Conservation (phyloP, 2,329 filamentous ascomycete species). For the Allantophomopsis lycopodina region DNA sequence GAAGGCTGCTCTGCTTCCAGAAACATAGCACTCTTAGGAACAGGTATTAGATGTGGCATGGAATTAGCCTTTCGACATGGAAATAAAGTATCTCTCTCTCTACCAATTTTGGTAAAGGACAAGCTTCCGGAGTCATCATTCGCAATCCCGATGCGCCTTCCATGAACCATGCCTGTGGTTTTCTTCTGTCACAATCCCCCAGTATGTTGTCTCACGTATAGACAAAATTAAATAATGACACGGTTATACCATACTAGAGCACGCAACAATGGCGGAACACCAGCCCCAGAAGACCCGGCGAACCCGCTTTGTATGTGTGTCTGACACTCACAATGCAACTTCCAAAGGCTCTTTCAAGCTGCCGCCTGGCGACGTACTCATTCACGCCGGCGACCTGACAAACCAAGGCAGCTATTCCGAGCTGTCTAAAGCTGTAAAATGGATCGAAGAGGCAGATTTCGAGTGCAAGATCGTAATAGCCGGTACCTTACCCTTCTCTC, state of each 20-base stretch:
- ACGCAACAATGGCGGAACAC: neutral
- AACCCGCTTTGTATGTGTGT: slow-evolving; percentile 60
- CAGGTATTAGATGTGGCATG: too few relatives aligned
- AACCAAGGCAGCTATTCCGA: slow-evolving; percentile 53
- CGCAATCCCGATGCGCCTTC: too few relatives aligned
- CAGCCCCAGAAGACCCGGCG: slow-evolving; percentile 14
- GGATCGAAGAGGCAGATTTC: slow-evolving; percentile 55
- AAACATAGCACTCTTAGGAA: too few relatives aligned
- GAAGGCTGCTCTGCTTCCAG: too few relatives aligned
- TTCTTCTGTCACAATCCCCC: too few relatives aligned
- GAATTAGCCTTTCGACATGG: too few relatives aligned
- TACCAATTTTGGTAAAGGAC: too few relatives aligned
- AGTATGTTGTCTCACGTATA: too few relatives aligned
- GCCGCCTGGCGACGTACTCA: slow-evolving; percentile 58
- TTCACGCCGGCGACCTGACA: slow-evolving; percentile 66
- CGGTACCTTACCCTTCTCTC: slow-evolving; percentile 26
- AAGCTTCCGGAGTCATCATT: too few relatives aligned
- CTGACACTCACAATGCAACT: slow-evolving; percentile 60
- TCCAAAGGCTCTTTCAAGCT: slow-evolving; percentile 39
- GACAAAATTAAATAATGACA: neutral
- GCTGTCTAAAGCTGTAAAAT: slow-evolving; percentile 46
- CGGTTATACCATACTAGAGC: neutral
- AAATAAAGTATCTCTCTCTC: too few relatives aligned
- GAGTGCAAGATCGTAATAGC: slow-evolving; percentile 59
- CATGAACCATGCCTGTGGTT: too few relatives aligned